Percentiles rank a stretch among this genome's conserved stretches.
Evolutionary conservation across 2,329 filamentous ascomycete genomes (phyloP).

Genomic region (Alternaria dauci): DNA sequence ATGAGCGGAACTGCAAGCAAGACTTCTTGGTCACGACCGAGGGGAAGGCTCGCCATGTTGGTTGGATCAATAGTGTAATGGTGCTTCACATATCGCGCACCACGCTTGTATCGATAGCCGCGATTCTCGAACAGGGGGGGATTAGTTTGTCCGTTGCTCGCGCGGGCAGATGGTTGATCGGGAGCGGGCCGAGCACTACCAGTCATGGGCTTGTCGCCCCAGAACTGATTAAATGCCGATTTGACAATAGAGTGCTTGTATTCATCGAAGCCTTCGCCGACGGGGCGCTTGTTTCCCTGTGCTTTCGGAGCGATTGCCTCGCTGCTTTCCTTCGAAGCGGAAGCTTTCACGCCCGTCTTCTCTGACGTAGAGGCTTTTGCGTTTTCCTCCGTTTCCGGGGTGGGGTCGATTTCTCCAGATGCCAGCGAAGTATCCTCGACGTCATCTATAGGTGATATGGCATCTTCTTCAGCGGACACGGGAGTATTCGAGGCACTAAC

Average conservation of each 20-base stretch:
- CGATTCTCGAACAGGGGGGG: constrained; percentile 42
- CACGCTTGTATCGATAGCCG: constrained; percentile 30
- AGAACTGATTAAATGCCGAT: constrained; percentile 16
- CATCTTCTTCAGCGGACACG: not conserved
- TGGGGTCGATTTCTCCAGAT: not conserved
- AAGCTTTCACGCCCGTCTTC: not conserved
- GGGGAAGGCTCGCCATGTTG: constrained; percentile 2
- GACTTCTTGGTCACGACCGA: constrained; percentile 31
- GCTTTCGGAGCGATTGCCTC: not conserved
- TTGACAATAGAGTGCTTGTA: not conserved
- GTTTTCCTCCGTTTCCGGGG: not conserved
- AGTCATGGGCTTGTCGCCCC: constrained; percentile 32
- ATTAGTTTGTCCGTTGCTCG: constrained; percentile 27
- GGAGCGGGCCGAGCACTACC: constrained; percentile 23
- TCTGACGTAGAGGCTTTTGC: not conserved
- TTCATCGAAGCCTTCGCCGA: constrained; percentile 15
- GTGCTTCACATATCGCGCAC: constrained; percentile 22
- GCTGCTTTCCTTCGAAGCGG: not conserved
- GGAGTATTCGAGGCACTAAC: not conserved
- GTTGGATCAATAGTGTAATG: constrained; percentile 16
- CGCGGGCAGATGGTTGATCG: constrained; percentile 28
- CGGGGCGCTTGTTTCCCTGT: constrained; percentile 15
- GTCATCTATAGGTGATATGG: not conserved
- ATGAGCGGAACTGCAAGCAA: constrained; percentile 34
- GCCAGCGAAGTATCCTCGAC: not conserved